Percentiles rank a stretch among this genome's conserved stretches.
These are phyloP conservation scores for Macrolepiota dolichaula DNA, from an alignment of 768 basidiomycete species.

Conservation along the genomic window DNA sequence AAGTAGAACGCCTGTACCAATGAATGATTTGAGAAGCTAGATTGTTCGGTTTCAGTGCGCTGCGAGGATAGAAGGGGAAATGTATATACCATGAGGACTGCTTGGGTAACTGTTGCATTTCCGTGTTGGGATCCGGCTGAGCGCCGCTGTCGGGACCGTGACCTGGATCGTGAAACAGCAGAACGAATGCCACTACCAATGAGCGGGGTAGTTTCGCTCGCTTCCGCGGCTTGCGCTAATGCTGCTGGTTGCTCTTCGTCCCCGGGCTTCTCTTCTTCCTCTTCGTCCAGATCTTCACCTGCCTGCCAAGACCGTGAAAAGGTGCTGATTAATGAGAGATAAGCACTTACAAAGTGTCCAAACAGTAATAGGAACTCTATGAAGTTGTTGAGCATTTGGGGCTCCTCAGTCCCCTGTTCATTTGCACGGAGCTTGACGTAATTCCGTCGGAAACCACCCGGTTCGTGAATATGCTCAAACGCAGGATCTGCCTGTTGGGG, in stretches of 20 bases:
- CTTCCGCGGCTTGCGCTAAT: slow-evolving; percentile 16
- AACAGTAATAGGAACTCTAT: slow-evolving; percentile 94
- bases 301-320: slow-evolving; percentile 46
- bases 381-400: slow-evolving; percentile 73
- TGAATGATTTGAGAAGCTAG: slow-evolving; percentile 88
- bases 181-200: slow-evolving; percentile 25
- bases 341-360: slow-evolving; percentile 85
- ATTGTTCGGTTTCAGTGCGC: background rate
- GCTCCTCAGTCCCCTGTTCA: slow-evolving; percentile 62
- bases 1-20: slow-evolving; percentile 95
- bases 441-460: slow-evolving; percentile 91
- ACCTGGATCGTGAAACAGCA: slow-evolving; percentile 26
- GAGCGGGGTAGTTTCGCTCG: slow-evolving; percentile 56
- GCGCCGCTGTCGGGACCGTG: slow-evolving; percentile 51
- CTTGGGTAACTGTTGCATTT: slow-evolving; percentile 88
- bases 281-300: slow-evolving; percentile 85
- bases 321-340: background rate
- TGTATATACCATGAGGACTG: slow-evolving; percentile 80
- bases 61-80: background rate
- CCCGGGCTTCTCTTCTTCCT: slow-evolving; percentile 76
- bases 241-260: slow-evolving; percentile 56
- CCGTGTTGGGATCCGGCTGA: slow-evolving; percentile 68
- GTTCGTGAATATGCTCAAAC: slow-evolving; percentile 92
- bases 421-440: slow-evolving; percentile 74
- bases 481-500: slow-evolving; percentile 62